These are phyloP conservation scores for Pleurotus eryngii DNA, from an alignment of 768 basidiomycete species.

Conservation along the genomic window DNA sequence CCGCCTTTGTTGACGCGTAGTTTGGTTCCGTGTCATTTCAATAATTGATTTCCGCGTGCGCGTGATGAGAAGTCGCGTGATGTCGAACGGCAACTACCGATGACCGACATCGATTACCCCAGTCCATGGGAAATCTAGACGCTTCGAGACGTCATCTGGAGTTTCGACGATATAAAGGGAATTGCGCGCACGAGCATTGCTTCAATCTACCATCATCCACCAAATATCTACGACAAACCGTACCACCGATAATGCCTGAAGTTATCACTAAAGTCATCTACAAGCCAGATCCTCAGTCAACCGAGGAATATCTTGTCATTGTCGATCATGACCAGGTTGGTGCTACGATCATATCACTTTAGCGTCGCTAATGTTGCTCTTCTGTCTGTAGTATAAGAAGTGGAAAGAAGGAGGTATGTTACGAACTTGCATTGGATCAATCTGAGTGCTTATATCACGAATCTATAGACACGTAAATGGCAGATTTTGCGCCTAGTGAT, in stretches of 20 bases:
- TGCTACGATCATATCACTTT: conserved; percentile 6
- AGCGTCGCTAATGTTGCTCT: conserved; percentile 9
- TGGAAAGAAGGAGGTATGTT: conserved; percentile 77
- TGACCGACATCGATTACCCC: background rate
- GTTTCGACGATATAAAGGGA: conserved; percentile 14
- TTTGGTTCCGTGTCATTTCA: no score
- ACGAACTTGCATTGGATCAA: conserved; percentile 11
- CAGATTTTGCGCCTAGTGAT: background rate
- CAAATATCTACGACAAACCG: conserved; percentile 11
- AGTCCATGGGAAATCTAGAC: conserved; percentile 13
- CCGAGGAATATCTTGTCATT: conserved; percentile 70
- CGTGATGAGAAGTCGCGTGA: conserved; percentile 27
- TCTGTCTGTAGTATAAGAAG: conserved; percentile 55
- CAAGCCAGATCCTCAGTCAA: conserved; percentile 70
- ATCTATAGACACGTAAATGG: conserved; percentile 63
- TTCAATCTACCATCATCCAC: conserved; percentile 7
- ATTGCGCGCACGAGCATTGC: background rate
- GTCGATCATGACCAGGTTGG: conserved; percentile 64
- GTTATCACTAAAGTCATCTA: conserved; percentile 69
- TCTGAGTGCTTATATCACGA: conserved; percentile 12
- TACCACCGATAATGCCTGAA: conserved; percentile 37
- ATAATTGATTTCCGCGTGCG: background rate
- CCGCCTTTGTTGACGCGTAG: background rate
- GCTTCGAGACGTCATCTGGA: conserved; percentile 23
- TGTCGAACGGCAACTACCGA: conserved; percentile 12